These are phyloP conservation scores for Podospora pseudoanserina DNA, from an alignment of 495 filamentous ascomycete species.

Conservation along the genomic window DNA sequence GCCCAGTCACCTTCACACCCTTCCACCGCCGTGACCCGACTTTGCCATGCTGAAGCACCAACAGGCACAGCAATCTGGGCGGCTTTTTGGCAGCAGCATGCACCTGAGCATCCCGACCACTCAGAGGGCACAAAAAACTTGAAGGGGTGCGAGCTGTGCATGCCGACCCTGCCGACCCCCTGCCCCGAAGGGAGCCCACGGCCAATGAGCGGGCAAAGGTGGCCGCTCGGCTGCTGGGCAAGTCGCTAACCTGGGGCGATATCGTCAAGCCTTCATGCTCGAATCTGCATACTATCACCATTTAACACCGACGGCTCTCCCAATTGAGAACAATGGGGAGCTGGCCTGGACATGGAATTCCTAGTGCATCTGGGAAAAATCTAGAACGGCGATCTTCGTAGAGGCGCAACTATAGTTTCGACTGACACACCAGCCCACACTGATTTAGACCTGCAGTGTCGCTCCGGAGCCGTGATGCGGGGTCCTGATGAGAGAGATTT, in stretches of 20 bases:
- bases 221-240: constrained; percentile 32
- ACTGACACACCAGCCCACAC: neutral
- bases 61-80: constrained; percentile 25
- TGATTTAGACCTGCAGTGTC: neutral
- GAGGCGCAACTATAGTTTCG: neutral
- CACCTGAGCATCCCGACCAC: constrained; percentile 21
- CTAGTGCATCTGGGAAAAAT: too few species aligned
- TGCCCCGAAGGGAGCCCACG: constrained; percentile 18
- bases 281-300: constrained; percentile 17
- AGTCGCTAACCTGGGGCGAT: constrained; percentile 30
- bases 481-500: neutral
- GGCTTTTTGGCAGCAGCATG: constrained; percentile 25
- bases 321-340: constrained; percentile 9
- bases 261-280: constrained; percentile 8
- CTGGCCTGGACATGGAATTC: too few species aligned
- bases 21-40: constrained; percentile 14
- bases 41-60: constrained; percentile 15
- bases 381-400: neutral
- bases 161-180: constrained; percentile 33
- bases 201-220: constrained; percentile 27
- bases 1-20: constrained; percentile 21
- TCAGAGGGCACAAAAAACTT: constrained; percentile 22
- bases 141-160: constrained; percentile 23
- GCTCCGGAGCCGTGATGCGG: neutral
- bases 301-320: neutral